Percentiles rank a stretch among this genome's conserved stretches.
Conservation (phyloP, 148 eudicot species). For the Chenopodium album region DNA sequence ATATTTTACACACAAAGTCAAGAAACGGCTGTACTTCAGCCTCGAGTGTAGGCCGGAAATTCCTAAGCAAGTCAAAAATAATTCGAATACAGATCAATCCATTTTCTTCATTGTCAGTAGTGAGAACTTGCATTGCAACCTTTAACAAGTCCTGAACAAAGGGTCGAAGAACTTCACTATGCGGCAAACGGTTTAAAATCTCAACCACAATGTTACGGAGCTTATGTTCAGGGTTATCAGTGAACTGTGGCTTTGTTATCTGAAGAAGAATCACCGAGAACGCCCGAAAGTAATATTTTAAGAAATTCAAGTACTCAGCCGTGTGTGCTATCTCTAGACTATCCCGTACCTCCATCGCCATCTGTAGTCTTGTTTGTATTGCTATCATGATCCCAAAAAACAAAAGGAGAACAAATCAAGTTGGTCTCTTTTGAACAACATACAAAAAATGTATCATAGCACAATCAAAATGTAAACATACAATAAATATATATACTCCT, state of each 20-base stretch:
- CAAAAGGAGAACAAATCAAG: neutral
- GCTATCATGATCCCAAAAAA: constrained; percentile 36
- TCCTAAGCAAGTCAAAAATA: constrained; percentile 86
- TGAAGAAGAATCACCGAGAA: constrained; percentile 77
- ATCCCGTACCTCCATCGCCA: constrained; percentile 98
- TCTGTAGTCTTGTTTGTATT: constrained; percentile 70
- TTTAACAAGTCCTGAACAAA: constrained; percentile 84
- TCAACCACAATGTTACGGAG: constrained; percentile 85
- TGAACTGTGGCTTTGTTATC: constrained; percentile 84
- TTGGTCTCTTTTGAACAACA: neutral
- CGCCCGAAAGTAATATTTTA: constrained; percentile 81
- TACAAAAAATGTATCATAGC: neutral
- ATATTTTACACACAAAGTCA: constrained; percentile 92
- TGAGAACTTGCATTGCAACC: constrained; percentile 92
- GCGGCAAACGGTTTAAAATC: constrained; percentile 91
- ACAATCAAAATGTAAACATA: neutral
- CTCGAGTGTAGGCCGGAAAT: constrained; percentile 83
- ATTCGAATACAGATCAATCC: constrained; percentile 91
- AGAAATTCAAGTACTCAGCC: constrained; percentile 94
- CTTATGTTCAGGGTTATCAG: constrained; percentile 84
- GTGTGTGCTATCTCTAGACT: constrained; percentile 95
- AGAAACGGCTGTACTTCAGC: constrained; percentile 92
- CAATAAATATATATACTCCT: neutral
- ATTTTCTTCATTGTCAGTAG: constrained; percentile 90
- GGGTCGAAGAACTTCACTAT: constrained; percentile 90